These are phyloP conservation scores for Chaetomium sp. DNA, from an alignment of 2,329 filamentous ascomycete species.

Conservation along the genomic window DNA sequence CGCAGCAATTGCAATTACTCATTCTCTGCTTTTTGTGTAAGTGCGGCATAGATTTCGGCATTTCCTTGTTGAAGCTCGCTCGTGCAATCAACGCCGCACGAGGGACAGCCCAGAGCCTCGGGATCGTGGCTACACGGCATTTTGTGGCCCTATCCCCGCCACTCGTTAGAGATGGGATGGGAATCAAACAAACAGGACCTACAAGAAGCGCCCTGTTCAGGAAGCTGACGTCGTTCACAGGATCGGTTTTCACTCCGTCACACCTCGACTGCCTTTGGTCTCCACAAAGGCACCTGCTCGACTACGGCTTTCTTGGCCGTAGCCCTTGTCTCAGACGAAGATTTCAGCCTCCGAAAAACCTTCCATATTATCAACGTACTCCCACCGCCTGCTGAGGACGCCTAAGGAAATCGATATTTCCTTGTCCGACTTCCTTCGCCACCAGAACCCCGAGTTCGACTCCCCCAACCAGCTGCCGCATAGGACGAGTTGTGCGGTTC, in stretches of 20 bases:
- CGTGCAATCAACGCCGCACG: slow-evolving; percentile 18
- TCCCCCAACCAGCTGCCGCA: slow-evolving; percentile 93
- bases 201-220: background rate
- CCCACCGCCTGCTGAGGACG: slow-evolving; percentile 58
- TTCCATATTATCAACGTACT: slow-evolving; percentile 68
- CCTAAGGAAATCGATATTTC: slow-evolving; percentile 54
- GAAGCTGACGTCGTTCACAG: slow-evolving; percentile 24
- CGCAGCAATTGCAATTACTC: slow-evolving; percentile 14
- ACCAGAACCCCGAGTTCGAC: slow-evolving; percentile 54
- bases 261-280: slow-evolving; percentile 62
- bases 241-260: slow-evolving; percentile 15
- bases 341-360: slow-evolving; percentile 67
- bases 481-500: slow-evolving; percentile 97
- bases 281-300: slow-evolving; percentile 61
- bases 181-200: background rate
- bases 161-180: background rate
- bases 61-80: background rate
- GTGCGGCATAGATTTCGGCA: slow-evolving; percentile 7
- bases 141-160: background rate
- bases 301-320: slow-evolving; percentile 67
- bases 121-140: slow-evolving; percentile 5
- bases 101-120: slow-evolving; percentile 6
- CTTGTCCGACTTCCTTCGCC: slow-evolving; percentile 53
- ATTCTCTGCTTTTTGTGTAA: slow-evolving; percentile 8
- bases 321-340: slow-evolving; percentile 65